phyloP scores from a whole-genome alignment of 176 grass and related monocot genomes.

The Phoenix dactylifera region DNA sequence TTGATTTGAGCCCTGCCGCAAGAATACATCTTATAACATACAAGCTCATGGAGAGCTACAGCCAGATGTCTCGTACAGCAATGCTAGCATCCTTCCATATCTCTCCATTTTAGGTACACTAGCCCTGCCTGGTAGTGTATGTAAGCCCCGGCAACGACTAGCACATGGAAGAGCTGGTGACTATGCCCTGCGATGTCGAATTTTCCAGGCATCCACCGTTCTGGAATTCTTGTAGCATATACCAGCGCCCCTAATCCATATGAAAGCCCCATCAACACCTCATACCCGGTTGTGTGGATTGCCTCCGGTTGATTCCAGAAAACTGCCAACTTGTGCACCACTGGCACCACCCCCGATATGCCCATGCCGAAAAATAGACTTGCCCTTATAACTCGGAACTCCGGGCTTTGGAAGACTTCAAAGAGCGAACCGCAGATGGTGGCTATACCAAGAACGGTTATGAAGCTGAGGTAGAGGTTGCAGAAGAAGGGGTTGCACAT shows the following conservation, averaged over 20 bases:
- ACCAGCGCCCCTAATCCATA: constrained; percentile 73
- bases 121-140: constrained; percentile 73
- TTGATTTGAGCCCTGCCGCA: too few species aligned
- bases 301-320: constrained; percentile 69
- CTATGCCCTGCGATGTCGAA: constrained; percentile 88
- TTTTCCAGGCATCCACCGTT: constrained; percentile 93
- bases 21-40: too few species aligned
- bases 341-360: constrained; percentile 65
- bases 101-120: constrained; percentile 82
- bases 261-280: constrained; percentile 75
- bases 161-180: constrained; percentile 80
- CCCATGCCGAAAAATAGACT: constrained; percentile 89
- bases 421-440: constrained; percentile 60
- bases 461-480: constrained; percentile 71
- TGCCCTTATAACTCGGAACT: constrained; percentile 60
- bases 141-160: constrained; percentile 78
- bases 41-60: too few species aligned
- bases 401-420: constrained; percentile 67
- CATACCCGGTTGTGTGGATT: constrained; percentile 67
- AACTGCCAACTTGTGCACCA: constrained; percentile 60
- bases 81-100: constrained; percentile 50
- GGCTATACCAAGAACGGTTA: constrained; percentile 66
- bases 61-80: too few species aligned
- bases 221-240: constrained; percentile 71
- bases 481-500: constrained; percentile 87